Conservation (phyloP, 106 monocot genomes). For the Dendrobium catenatum region DNA sequence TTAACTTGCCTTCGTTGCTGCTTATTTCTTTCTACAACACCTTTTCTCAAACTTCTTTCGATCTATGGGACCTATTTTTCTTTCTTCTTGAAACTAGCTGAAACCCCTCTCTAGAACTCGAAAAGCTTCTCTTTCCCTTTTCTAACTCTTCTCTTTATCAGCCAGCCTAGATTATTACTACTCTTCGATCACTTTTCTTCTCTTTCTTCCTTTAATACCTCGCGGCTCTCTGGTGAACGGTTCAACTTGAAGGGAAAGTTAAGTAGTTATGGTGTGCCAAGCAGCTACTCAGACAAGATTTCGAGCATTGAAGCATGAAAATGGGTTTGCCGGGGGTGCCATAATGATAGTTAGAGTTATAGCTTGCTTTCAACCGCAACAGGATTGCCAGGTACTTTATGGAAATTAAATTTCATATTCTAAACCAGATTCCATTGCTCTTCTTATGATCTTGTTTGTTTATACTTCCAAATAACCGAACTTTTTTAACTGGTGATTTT, state of each 20-base stretch:
- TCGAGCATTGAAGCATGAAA: conserved; percentile 81
- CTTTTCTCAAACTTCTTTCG: not conserved
- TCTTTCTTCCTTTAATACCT: not conserved
- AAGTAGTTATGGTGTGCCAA: conserved; percentile 86
- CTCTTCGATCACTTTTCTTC: not conserved
- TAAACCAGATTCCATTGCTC: not conserved
- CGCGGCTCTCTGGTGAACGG: not conserved
- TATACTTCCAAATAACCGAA: not conserved
- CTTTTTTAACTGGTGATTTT: not conserved
- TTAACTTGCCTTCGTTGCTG: conserved; percentile 23
- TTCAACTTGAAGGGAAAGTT: conserved; percentile 12
- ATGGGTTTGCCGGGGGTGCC: conserved; percentile 55
- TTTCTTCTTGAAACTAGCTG: not conserved
- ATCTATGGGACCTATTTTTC: conserved; percentile 2
- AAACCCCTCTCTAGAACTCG: not conserved
- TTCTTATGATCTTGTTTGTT: not conserved
- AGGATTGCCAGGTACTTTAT: conserved; percentile 71
- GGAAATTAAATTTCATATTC: no score
- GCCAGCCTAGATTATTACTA: no score
- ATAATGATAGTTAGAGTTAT: conserved; percentile 64
- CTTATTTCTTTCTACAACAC: not conserved
- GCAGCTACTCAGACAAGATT: conserved; percentile 80
- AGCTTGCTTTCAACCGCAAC: conserved; percentile 76
- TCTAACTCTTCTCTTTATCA: no score
- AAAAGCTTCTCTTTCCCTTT: not conserved